These are phyloP conservation scores for Colletotrichum truncatum DNA, from an alignment of 2,329 filamentous ascomycete genomes.

Conservation along the genomic window DNA sequence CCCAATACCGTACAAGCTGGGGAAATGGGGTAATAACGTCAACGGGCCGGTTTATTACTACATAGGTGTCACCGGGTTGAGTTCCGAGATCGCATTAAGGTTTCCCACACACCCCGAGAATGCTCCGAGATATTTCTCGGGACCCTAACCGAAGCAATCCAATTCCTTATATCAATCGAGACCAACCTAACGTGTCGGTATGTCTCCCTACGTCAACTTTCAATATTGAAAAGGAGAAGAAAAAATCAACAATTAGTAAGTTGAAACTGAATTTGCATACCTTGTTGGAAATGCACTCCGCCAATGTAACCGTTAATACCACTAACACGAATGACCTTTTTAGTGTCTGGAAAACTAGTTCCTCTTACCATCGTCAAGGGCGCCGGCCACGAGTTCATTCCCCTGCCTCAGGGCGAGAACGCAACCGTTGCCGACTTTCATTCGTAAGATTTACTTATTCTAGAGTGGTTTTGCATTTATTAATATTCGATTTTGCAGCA, in stretches of 20 bases:
- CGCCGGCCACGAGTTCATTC: conserved; percentile 24
- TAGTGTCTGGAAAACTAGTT: conserved; percentile 25
- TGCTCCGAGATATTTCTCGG: background rate
- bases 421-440: conserved; percentile 29
- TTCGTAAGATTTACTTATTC: background rate
- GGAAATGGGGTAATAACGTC: too few species aligned
- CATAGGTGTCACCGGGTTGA: background rate
- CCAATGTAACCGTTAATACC: background rate
- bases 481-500: background rate
- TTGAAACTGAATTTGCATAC: too few species aligned
- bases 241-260: too few species aligned
- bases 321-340: background rate
- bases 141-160: background rate
- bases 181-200: too few species aligned
- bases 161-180: background rate
- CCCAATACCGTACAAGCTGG: background rate
- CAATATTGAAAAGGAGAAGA: too few species aligned
- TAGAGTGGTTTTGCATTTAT: background rate
- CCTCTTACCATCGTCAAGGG: conserved; percentile 29
- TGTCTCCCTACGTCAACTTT: too few species aligned
- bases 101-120: background rate
- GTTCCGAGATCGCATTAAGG: background rate
- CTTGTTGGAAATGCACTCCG: too few species aligned
- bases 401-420: conserved; percentile 24
- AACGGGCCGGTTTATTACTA: background rate